Evolutionary conservation across 2,329 filamentous ascomycete genomes (phyloP).

Genomic region (Cadophora sp.): DNA sequence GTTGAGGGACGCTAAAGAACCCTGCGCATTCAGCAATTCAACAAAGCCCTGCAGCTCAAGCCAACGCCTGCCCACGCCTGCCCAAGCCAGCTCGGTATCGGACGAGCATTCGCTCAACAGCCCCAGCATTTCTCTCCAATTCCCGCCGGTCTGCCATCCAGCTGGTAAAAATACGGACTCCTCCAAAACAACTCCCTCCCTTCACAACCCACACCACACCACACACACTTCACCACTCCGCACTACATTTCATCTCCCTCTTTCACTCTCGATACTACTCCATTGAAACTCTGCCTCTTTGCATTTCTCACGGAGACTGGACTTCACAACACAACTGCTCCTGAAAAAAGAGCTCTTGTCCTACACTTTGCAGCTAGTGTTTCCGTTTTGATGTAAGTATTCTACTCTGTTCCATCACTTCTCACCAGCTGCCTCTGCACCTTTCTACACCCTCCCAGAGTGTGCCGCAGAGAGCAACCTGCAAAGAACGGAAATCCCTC

Average conservation of each 20-base stretch:
- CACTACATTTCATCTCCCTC: not conserved
- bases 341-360: not conserved
- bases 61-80: not conserved
- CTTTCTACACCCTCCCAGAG: not conserved
- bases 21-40: conserved; percentile 11
- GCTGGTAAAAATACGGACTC: conserved; percentile 14
- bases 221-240: conserved; percentile 1
- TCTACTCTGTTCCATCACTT: not conserved
- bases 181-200: conserved; percentile 13
- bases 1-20: conserved; percentile 18
- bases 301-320: not conserved
- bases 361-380: conserved; percentile 11
- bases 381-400: conserved; percentile 26
- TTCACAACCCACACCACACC: conserved; percentile 4
- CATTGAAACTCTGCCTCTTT: not conserved
- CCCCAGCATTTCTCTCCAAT: conserved; percentile 17
- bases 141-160: conserved; percentile 1
- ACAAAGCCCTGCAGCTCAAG: conserved; percentile 14
- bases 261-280: not conserved
- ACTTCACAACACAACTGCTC: conserved; percentile 1
- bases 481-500: not conserved
- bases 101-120: conserved; percentile 3
- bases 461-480: not conserved
- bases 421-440: conserved; percentile 10
- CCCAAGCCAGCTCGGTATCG: not conserved